These are phyloP conservation scores for Betula pendula DNA, from an alignment of 306 rosid species.

Conservation along the genomic window DNA sequence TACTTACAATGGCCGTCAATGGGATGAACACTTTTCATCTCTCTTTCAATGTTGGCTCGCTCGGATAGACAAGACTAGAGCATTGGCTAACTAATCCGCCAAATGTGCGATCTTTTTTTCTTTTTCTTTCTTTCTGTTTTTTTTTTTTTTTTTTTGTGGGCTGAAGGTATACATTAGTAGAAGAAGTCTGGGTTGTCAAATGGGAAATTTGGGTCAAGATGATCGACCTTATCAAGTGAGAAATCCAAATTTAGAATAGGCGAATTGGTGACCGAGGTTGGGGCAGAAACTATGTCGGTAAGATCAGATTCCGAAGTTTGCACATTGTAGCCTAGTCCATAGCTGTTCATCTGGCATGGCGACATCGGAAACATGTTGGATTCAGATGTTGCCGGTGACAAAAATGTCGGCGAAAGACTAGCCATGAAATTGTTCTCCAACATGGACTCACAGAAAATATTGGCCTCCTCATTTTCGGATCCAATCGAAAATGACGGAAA, in stretches of 20 bases:
- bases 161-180: constrained; percentile 15
- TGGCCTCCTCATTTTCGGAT: constrained; percentile 37
- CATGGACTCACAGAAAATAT: constrained; percentile 34
- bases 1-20: constrained; percentile 1
- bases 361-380: constrained; percentile 43
- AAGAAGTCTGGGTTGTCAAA: constrained; percentile 39
- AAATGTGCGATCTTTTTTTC: neutral
- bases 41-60: constrained; percentile 22
- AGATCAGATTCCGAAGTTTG: constrained; percentile 58
- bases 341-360: constrained; percentile 27
- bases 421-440: constrained; percentile 37
- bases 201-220: constrained; percentile 44
- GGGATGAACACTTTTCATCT: constrained; percentile 8
- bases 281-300: constrained; percentile 58
- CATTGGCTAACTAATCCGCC: constrained; percentile 1
- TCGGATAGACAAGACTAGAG: constrained; percentile 35
- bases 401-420: constrained; percentile 30
- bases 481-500: constrained; percentile 50
- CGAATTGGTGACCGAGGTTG: constrained; percentile 64
- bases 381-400: constrained; percentile 52
- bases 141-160: neutral
- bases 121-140: neutral
- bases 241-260: constrained; percentile 51
- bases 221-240: constrained; percentile 41
- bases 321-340: constrained; percentile 39